These are phyloP conservation scores for Lizonia empirigonia DNA, from an alignment of 2,329 filamentous ascomycete species.

Conservation along the genomic window DNA sequence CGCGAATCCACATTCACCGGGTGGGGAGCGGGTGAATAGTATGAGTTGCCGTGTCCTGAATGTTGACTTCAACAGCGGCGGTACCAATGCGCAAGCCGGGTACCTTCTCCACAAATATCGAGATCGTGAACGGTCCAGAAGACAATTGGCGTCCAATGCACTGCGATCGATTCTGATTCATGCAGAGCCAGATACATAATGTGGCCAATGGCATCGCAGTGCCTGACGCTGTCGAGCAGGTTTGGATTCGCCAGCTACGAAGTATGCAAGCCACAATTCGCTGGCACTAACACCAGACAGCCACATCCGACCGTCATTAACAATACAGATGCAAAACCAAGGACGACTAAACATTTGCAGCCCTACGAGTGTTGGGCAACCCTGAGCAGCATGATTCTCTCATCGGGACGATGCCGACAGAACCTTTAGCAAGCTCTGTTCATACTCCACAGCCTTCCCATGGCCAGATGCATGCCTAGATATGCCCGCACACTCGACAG, in stretches of 20 bases:
- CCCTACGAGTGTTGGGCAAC: not conserved
- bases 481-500: not conserved
- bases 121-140: constrained; percentile 4
- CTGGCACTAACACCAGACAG: constrained; percentile 1
- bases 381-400: not conserved
- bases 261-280: constrained; percentile 10
- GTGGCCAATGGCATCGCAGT: constrained; percentile 7
- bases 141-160: not conserved
- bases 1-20: not conserved
- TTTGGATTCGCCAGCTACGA: constrained; percentile 1
- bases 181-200: not conserved
- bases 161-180: not conserved
- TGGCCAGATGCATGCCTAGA: constrained; percentile 1
- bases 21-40: not conserved
- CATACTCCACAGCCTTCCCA: not conserved
- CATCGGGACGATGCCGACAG: not conserved
- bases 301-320: constrained; percentile 1
- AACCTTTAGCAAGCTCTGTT: not conserved
- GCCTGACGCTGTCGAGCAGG: constrained; percentile 13
- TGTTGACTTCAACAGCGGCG: constrained; percentile 3
- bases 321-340: not conserved
- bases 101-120: constrained; percentile 1
- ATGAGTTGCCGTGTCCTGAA: constrained; percentile 1
- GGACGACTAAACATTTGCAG: not conserved
- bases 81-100: constrained; percentile 3